Conservation (phyloP, 2,329 filamentous ascomycete genomes). For the Neofusicoccum sp. region DNA sequence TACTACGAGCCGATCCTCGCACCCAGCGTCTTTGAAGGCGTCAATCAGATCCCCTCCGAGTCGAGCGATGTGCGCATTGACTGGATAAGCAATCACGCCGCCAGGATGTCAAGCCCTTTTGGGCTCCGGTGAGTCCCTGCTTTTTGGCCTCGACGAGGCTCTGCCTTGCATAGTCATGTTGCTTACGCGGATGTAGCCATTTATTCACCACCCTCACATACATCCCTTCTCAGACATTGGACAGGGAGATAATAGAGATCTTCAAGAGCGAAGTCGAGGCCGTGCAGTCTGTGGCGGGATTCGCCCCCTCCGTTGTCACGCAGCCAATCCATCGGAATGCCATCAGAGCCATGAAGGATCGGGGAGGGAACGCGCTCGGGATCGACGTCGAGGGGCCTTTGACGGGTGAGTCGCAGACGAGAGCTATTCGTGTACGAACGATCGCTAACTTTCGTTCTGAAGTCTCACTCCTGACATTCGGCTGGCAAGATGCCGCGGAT, state of each 20-base stretch:
- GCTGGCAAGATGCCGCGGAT: background rate
- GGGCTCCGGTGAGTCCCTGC: background rate
- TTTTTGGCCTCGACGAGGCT: background rate
- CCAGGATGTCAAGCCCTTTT: conserved; percentile 16
- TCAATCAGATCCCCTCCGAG: conserved; percentile 24
- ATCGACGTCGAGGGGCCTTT: background rate
- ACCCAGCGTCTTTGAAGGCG: conserved; percentile 25
- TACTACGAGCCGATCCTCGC: conserved; percentile 25
- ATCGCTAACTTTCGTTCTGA: background rate
- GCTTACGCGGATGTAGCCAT: conserved; percentile 1
- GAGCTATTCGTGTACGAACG: background rate
- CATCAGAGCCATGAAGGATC: background rate
- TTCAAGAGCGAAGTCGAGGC: background rate
- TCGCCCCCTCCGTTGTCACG: background rate
- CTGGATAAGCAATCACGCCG: conserved; percentile 26
- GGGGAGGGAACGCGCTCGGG: background rate
- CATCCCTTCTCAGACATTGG: background rate
- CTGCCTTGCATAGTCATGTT: background rate
- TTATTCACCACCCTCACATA: background rate
- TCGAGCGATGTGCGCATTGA: conserved; percentile 24
- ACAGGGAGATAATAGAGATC: background rate
- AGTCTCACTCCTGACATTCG: background rate
- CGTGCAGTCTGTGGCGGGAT: background rate
- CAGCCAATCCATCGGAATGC: background rate
- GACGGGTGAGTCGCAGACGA: background rate